Evolutionary conservation across 2,329 filamentous ascomycete species (phyloP).

Genomic region (Calonectria pauciramosa): DNA sequence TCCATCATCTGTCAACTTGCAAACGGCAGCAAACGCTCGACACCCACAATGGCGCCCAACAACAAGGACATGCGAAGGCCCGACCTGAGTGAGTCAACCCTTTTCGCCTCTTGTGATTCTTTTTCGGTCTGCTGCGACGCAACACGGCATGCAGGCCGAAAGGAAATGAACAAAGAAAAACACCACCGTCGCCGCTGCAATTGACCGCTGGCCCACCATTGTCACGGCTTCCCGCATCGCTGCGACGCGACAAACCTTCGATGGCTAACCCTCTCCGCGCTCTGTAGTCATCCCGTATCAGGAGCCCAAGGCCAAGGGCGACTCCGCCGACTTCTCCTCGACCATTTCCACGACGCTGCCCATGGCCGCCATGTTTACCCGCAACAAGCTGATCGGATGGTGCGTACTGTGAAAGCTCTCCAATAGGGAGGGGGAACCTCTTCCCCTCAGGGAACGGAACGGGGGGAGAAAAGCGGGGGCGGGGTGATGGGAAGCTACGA

Average conservation of each 20-base stretch:
- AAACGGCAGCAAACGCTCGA: background rate
- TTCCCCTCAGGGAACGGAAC: background rate
- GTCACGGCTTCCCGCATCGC: background rate
- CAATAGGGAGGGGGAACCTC: no score
- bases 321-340: slow-evolving; percentile 78
- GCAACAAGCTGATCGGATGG: slow-evolving; percentile 85
- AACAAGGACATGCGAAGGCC: slow-evolving; percentile 60
- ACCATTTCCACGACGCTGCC: slow-evolving; percentile 84
- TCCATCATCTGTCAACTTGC: slow-evolving; percentile 26
- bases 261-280: slow-evolving; percentile 26
- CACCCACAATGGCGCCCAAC: slow-evolving; percentile 53
- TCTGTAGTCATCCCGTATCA: slow-evolving; percentile 87
- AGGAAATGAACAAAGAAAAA: background rate
- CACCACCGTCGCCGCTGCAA: background rate
- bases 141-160: background rate
- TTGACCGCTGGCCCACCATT: background rate
- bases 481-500: background rate
- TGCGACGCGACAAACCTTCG: slow-evolving; percentile 4
- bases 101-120: background rate
- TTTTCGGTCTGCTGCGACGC: background rate
- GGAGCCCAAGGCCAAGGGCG: slow-evolving; percentile 76
- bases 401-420: slow-evolving; percentile 49
- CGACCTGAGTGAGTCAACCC: slow-evolving; percentile 56
- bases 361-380: slow-evolving; percentile 95
- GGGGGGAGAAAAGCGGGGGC: no score